Conservation (phyloP, 2,329 filamentous ascomycete genomes). For the Fusarium tupiense region DNA sequence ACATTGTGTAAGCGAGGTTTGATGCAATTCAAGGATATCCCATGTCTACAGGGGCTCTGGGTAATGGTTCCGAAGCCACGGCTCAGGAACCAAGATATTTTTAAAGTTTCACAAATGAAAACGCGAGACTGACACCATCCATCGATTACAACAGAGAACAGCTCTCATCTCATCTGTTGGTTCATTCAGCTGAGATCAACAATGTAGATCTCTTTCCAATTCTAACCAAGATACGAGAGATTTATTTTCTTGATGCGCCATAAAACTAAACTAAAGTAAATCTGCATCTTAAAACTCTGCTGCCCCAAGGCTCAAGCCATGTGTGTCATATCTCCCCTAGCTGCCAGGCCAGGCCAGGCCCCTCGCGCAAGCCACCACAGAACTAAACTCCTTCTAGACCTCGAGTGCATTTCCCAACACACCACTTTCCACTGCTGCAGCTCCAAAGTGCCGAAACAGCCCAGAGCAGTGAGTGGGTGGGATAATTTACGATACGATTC, state of each 20-base stretch:
- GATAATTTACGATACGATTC: slow-evolving; percentile 6
- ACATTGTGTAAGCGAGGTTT: not conserved
- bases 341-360: no score
- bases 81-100: slow-evolving; percentile 3
- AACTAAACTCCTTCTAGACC: not conserved
- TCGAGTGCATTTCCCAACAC: not conserved
- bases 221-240: not conserved
- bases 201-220: not conserved
- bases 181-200: not conserved
- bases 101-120: not conserved
- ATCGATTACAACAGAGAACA: not conserved
- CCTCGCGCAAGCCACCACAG: not conserved
- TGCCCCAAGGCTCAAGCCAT: not conserved
- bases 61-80: not conserved
- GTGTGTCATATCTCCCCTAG: slow-evolving; percentile 1
- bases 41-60: not conserved
- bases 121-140: not conserved
- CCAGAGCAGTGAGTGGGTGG: not conserved
- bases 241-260: not conserved
- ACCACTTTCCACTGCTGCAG: not conserved
- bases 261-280: not conserved
- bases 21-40: not conserved
- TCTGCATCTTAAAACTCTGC: not conserved
- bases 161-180: not conserved
- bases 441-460: not conserved